Conservation (phyloP, 257 asterid genomes). For the Euphrasia confusa region DNA sequence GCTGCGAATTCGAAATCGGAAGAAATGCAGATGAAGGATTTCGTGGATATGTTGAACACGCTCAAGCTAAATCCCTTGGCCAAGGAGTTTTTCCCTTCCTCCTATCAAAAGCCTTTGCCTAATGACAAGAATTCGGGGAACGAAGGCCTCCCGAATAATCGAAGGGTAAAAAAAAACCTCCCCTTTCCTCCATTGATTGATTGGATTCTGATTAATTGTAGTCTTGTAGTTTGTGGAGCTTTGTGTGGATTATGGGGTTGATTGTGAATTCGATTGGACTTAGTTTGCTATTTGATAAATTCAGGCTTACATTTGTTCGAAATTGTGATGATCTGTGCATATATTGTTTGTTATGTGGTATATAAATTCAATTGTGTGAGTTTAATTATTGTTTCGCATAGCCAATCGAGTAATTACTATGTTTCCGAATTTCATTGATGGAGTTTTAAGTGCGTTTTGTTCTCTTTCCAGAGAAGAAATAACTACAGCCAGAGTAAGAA, state of each 20-base stretch:
- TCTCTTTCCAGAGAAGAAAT: conserved; percentile 51
- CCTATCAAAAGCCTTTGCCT: conserved; percentile 40
- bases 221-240: background rate
- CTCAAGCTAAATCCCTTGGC: conserved; percentile 83
- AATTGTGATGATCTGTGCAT: background rate
- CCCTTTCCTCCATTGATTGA: conserved; percentile 11
- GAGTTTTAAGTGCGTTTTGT: background rate
- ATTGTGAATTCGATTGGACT: background rate
- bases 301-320: background rate
- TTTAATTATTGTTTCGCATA: background rate
- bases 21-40: conserved; percentile 51
- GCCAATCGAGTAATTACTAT: background rate
- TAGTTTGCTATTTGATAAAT: conserved; percentile 9
- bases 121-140: conserved; percentile 37
- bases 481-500: conserved; percentile 58
- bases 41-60: conserved; percentile 59
- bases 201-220: conserved; percentile 12
- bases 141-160: conserved; percentile 47
- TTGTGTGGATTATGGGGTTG: conserved; percentile 7
- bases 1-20: conserved; percentile 51
- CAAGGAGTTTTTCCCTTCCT: conserved; percentile 82
- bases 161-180: conserved; percentile 45
- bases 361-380: background rate
- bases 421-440: conserved; percentile 8
- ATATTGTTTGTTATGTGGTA: background rate